Evolutionary conservation across 225 moss, liverwort and hornwort species (phyloP).

Genomic region (Neckera pumila): DNA sequence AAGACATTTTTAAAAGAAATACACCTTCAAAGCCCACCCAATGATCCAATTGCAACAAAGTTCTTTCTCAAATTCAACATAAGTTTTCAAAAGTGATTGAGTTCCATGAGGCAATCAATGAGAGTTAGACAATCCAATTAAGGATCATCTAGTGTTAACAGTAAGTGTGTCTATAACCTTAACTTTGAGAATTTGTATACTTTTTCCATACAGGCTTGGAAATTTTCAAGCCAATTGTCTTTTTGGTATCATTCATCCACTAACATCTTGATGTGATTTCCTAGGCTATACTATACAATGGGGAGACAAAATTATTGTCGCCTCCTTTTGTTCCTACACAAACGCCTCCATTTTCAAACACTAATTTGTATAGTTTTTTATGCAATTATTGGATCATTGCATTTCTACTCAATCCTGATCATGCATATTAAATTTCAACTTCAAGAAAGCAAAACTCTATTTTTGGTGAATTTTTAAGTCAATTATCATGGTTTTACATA

Average conservation of each 20-base stretch:
- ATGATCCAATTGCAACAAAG: not conserved
- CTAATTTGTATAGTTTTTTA: too few relatives aligned
- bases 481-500: too few relatives aligned
- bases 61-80: not conserved
- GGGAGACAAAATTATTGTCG: too few relatives aligned
- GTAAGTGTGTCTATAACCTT: not conserved
- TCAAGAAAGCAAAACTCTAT: too few relatives aligned
- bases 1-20: not conserved
- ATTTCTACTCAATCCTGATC: too few relatives aligned
- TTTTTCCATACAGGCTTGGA: rapidly evolving
- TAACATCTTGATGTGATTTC: not conserved
- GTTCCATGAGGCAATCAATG: not conserved
- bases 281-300: not conserved
- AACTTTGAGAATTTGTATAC: not conserved
- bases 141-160: rapidly evolving
- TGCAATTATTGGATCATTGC: too few relatives aligned
- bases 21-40: rapidly evolving
- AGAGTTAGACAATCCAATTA: not conserved
- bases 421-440: too few relatives aligned
- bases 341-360: too few relatives aligned
- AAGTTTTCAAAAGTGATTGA: not conserved
- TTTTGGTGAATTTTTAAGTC: too few relatives aligned
- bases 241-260: not conserved
- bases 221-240: not conserved
- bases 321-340: too few relatives aligned